Evolutionary conservation across 768 basidiomycete species (phyloP).

Genomic region (Boletellus emodensis): DNA sequence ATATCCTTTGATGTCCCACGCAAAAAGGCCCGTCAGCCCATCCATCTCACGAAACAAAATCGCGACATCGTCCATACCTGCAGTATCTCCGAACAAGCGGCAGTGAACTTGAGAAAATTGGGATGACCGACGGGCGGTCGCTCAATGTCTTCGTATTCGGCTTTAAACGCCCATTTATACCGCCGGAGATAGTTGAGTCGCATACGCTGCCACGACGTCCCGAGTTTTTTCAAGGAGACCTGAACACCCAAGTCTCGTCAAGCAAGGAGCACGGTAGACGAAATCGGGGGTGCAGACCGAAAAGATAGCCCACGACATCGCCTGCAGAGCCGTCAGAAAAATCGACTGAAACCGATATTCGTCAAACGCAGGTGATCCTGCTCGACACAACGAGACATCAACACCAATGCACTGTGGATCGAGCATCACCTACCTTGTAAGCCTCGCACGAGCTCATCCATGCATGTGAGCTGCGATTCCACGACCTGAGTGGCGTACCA

Average conservation of each 20-base stretch:
- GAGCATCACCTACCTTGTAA: conserved; percentile 37
- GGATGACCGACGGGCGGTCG: conserved; percentile 50
- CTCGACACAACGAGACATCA: not conserved
- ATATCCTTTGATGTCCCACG: conserved; percentile 29
- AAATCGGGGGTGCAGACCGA: conserved; percentile 36
- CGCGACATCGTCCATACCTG: conserved; percentile 28
- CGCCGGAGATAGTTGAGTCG: conserved; percentile 58
- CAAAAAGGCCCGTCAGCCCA: not conserved
- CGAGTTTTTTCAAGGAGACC: conserved; percentile 47
- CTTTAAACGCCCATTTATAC: conserved; percentile 75
- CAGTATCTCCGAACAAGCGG: conserved; percentile 36
- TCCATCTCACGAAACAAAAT: not conserved
- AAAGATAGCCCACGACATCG: conserved; percentile 51
- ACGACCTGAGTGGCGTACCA: conserved; percentile 64
- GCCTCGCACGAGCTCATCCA: conserved; percentile 45
- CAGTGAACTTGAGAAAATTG: conserved; percentile 47
- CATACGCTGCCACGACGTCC: conserved; percentile 47
- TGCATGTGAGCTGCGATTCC: conserved; percentile 49
- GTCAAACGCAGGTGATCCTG: conserved; percentile 27
- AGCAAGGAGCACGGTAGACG: not conserved
- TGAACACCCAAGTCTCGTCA: conserved; percentile 17
- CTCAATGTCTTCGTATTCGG: conserved; percentile 52
- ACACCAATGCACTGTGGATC: not conserved
- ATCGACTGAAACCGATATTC: conserved; percentile 50
- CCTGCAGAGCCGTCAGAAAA: conserved; percentile 56